Evolutionary conservation across 2,329 filamentous ascomycete genomes (phyloP), one percentile per base, ranked within the genome.

Genomic region (Penicillium sp.): DNA sequence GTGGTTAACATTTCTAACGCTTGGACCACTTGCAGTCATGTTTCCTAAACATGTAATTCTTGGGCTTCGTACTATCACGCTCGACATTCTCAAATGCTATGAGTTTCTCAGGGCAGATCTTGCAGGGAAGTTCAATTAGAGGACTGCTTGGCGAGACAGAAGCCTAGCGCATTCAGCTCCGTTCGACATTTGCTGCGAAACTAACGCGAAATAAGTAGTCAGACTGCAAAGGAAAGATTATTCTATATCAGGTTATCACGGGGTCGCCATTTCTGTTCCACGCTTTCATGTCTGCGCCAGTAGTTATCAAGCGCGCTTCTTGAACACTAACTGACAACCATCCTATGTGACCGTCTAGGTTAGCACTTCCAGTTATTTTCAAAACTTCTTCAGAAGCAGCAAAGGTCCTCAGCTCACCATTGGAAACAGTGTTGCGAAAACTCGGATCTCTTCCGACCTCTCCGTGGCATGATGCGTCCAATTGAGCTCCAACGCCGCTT

Each of bases 401-500:
- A 31, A 10, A 8, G 31, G 7, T 31, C 6, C 31, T 8, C 31
- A 20, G 73, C 78, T 64, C 70, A 82, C 81, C 79, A 78, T 79
- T 0, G 81, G 80, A 54, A 83, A 82, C 4, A 82, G 48, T 0
- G 78, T 82, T 0, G 81, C 81, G 75, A 83, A 83, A 0, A 83
- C 81, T 35, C 73, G 71, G 34, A 84, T 84, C 67, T 83, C 78
- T 60, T 84, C 82, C 0, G 81, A 83, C 22, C 62, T 71, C 0
- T 68, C 66, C 1, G 82, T 84, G 3, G 82, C 74, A 67, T 82
- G 75, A 65, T 84, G 82, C 48, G 66, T 68, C 82, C 82, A 84
- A 52, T 84, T 78, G 1, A 84, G 58, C 57, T 83, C 79, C 56
- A 84, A 41, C 5, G 78, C 69, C 0, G 82, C 83, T 64, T 83